A percentile compares a stretch with the other conserved stretches of the same genome.
Evolutionary conservation across 1,284 basidiomycete genomes (phyloP).

Genomic region (Austroboletus novae-zelandiae): DNA sequence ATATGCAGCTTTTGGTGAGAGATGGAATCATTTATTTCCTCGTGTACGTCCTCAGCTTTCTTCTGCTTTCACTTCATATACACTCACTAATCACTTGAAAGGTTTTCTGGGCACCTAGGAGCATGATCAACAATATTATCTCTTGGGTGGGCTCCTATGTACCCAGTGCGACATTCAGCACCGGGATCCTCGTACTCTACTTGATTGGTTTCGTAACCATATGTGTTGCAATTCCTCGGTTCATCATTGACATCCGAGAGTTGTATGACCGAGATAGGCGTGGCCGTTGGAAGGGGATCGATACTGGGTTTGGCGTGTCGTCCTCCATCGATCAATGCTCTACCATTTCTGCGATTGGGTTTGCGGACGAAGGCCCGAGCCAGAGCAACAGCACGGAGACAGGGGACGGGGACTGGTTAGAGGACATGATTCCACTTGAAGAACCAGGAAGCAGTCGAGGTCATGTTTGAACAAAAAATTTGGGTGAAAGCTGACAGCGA

Average conservation of each 20-base stretch:
- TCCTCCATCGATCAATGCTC: no score
- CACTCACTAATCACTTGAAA: background rate
- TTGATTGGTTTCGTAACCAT: background rate
- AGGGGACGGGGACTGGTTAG: background rate
- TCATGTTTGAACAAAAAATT: no score
- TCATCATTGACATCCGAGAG: background rate
- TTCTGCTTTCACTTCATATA: background rate
- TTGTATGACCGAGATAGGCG: background rate
- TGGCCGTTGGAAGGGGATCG: background rate
- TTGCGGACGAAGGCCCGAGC: background rate
- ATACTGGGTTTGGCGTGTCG: background rate
- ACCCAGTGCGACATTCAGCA: background rate
- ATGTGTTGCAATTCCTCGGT: background rate
- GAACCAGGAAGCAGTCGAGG: background rate
- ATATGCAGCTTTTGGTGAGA: background rate
- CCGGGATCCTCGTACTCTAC: no score
- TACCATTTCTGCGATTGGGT: background rate
- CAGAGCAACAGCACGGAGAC: background rate
- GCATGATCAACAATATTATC: background rate
- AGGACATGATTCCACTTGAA: background rate
- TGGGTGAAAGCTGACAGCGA: no score
- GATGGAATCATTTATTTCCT: background rate
- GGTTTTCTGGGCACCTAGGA: background rate
- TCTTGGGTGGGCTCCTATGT: background rate
- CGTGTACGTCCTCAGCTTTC: background rate